phyloP scores from a whole-genome alignment of 2,329 filamentous ascomycete genomes.

The Botrytis squamosa region DNA sequence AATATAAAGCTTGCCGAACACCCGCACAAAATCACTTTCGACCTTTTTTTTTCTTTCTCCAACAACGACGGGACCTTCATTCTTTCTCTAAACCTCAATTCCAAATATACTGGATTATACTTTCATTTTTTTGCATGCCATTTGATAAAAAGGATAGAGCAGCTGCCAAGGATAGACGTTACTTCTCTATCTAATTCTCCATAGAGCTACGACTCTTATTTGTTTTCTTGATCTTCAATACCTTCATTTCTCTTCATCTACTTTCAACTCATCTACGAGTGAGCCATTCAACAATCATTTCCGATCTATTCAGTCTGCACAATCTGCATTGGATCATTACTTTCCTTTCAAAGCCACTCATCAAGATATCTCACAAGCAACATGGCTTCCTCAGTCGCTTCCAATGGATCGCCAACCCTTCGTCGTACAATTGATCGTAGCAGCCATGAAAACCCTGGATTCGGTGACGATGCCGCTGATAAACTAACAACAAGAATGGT shows the following conservation, averaged over 20 bases:
- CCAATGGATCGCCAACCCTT: slow-evolving; percentile 46
- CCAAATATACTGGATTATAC: neutral
- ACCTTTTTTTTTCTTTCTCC: neutral
- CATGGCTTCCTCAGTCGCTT: slow-evolving; percentile 29
- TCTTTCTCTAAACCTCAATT: neutral
- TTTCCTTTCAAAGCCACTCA: slow-evolving; percentile 3
- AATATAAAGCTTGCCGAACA: slow-evolving; percentile 11
- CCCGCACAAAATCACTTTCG: neutral
- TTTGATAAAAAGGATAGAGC: slow-evolving; percentile 22
- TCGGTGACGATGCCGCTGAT: slow-evolving; percentile 31
- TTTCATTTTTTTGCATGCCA: slow-evolving; percentile 15
- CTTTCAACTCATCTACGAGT: slow-evolving; percentile 35
- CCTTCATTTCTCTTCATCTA: slow-evolving; percentile 32
- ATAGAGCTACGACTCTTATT: slow-evolving; percentile 38
- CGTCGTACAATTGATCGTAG: slow-evolving; percentile 42
- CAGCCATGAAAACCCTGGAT: slow-evolving; percentile 41
- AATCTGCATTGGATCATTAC: slow-evolving; percentile 23
- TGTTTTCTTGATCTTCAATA: slow-evolving; percentile 33
- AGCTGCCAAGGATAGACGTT: slow-evolving; percentile 22
- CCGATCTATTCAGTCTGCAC: slow-evolving; percentile 26
- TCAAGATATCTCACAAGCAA: slow-evolving; percentile 43
- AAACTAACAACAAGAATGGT: slow-evolving; percentile 24
- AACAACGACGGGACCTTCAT: neutral
- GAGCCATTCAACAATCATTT: slow-evolving; percentile 30
- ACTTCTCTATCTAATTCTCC: slow-evolving; percentile 36